phyloP scores from a whole-genome alignment of 2,329 filamentous ascomycete species.

The Pseudogymnoascus sp. region DNA sequence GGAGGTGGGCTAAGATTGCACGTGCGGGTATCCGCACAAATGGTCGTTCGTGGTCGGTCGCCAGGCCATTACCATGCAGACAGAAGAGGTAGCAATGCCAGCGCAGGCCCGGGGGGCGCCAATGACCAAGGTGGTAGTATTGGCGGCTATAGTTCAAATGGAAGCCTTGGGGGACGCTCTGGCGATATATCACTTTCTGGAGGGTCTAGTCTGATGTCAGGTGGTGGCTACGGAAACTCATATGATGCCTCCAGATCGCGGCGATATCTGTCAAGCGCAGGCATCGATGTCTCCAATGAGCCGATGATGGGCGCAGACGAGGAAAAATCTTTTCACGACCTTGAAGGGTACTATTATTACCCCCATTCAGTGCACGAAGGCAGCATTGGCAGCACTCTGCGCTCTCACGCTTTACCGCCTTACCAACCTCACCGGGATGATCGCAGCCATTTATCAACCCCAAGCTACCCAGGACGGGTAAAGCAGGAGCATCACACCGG shows the following conservation, averaged over 20 bases:
- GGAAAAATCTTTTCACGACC: conserved; percentile 25
- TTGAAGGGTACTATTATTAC: conserved; percentile 28
- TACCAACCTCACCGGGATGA: conserved; percentile 19
- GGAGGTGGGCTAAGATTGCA: conserved; percentile 53
- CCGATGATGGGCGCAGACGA: conserved; percentile 28
- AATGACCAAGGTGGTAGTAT: conserved; percentile 23
- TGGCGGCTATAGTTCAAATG: conserved; percentile 25
- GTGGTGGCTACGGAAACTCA: conserved; percentile 20
- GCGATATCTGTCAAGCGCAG: conserved; percentile 22
- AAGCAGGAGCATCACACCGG: conserved; percentile 25
- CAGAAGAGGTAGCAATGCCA: conserved; percentile 43
- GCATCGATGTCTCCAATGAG: conserved; percentile 27
- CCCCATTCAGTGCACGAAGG: conserved; percentile 25
- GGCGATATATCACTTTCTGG: conserved; percentile 28
- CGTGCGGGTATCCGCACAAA: conserved; percentile 51
- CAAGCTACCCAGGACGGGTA: conserved; percentile 24
- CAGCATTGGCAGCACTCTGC: conserved; percentile 8
- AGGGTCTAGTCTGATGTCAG: conserved; percentile 23
- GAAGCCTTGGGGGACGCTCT: conserved; percentile 19
- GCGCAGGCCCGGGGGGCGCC: conserved; percentile 48
- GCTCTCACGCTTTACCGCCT: conserved; percentile 5
- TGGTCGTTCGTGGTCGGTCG: conserved; percentile 61
- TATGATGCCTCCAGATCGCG: conserved; percentile 24
- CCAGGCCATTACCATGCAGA: conserved; percentile 57
- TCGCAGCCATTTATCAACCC: conserved; percentile 14